Conservation (phyloP, 2,329 filamentous ascomycete species). For the Leptosphaerulina australis region DNA sequence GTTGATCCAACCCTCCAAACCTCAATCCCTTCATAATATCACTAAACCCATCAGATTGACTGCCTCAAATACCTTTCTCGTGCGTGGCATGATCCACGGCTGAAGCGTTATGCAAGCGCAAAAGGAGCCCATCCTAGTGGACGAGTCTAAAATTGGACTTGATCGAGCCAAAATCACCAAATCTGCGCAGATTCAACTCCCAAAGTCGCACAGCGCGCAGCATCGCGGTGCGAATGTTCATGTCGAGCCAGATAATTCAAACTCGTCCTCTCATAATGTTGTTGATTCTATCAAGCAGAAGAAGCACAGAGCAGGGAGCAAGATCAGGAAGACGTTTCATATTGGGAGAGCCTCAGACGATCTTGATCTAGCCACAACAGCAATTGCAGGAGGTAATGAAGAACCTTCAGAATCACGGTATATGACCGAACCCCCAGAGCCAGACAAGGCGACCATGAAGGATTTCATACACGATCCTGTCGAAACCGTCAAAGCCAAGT, state of each 20-base stretch:
- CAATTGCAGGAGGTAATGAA: slow-evolving; percentile 24
- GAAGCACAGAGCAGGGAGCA: slow-evolving; percentile 29
- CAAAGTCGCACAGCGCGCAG: background rate
- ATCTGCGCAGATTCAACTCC: slow-evolving; percentile 18
- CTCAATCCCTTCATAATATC: background rate
- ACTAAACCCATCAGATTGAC: background rate
- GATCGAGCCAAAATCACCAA: slow-evolving; percentile 22
- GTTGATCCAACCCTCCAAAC: background rate
- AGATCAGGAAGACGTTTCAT: slow-evolving; percentile 33
- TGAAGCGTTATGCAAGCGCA: slow-evolving; percentile 6
- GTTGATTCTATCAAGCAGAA: slow-evolving; percentile 27
- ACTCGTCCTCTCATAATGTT: slow-evolving; percentile 19
- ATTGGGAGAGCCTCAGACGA: slow-evolving; percentile 29
- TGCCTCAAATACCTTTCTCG: background rate
- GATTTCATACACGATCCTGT: slow-evolving; percentile 36
- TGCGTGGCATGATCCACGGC: background rate
- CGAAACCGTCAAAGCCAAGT: slow-evolving; percentile 31
- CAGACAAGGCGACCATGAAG: slow-evolving; percentile 32
- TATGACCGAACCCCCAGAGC: slow-evolving; percentile 17
- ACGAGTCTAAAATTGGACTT: slow-evolving; percentile 18
- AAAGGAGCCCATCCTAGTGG: slow-evolving; percentile 6
- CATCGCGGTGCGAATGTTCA: background rate
- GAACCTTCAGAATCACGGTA: slow-evolving; percentile 29
- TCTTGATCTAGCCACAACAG: slow-evolving; percentile 9
- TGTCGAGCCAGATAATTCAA: slow-evolving; percentile 12